Base-by-base conservation (phyloP, 1,284 basidiomycete species). In the Fomitopsis pinicola region DNA sequence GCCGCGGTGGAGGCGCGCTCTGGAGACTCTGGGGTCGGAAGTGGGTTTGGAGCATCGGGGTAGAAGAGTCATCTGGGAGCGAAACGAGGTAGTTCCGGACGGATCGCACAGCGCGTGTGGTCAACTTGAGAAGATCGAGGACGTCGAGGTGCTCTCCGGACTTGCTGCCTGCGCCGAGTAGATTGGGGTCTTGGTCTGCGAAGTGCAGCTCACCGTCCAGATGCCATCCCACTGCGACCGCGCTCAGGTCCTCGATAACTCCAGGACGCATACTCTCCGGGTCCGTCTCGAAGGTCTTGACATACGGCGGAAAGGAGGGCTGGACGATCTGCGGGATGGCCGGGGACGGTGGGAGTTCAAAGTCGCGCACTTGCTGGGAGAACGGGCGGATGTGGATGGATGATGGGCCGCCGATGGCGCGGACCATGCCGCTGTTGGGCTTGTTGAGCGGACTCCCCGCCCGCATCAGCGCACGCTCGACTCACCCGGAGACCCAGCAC, bases 31-130 rank as follows among this genome's bases (percentile, higher is more conserved):
- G 77, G 67, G 67, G 78, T 66, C 69, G 82, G 69, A 78, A 82
- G 17, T 87, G 78, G 28, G 79, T 81, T 58, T 82, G 79, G 4
- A 81, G 79, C 30, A 79, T 81, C 14, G 69, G 67, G 5, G 66
- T 66, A n/a, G 82, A 76, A 2, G 82, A 80, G 64, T 92, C 90
- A 68, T 91, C 88, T 0, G 91, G 92, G 17, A 94, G 82, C 0
- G 89, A 86, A 33, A 94, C 77, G 33, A 92, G 77, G 70, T 93
- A 94, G 71, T 92, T 92, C 26, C 92, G 82, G 36, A 92, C 88
- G 28, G 88, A 86, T 42, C 92, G 84, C 59, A 95, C 85, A 5
- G 89, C 85, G 52, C 80, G 82, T 5, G 92, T 94, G 0, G 91
- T 94, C 1, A 80, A 83, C 71, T 91, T 86, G 55, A 94, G 82